Evolutionary conservation across 371 early-diverging fungal species (phyloP).

Genomic region (Rhizopus delemar): DNA sequence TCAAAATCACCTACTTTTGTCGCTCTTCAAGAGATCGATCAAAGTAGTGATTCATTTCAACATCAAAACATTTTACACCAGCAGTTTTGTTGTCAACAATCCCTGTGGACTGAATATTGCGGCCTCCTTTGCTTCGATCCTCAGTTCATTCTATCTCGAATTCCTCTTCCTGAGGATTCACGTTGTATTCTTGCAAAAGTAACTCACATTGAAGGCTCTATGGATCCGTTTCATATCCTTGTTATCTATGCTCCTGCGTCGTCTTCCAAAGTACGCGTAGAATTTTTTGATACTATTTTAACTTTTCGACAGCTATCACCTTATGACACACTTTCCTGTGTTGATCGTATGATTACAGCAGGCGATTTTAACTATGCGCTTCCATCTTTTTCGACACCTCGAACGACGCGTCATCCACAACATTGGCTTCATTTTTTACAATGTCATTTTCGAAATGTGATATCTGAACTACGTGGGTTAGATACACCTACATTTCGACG

Average conservation of each 20-base stretch:
- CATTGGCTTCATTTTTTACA: neutral
- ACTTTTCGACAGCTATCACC: neutral
- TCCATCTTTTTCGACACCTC: neutral
- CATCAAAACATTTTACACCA: neutral
- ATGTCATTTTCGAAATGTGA: neutral
- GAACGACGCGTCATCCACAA: too few species aligned
- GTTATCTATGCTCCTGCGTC: conserved; percentile 11
- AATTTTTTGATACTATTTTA: neutral
- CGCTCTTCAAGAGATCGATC: conserved; percentile 9
- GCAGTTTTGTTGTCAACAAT: neutral
- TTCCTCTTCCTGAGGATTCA: neutral
- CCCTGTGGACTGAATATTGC: conserved; percentile 12
- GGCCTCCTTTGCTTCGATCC: conserved; percentile 13
- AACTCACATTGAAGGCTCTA: neutral
- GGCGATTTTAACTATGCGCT: neutral
- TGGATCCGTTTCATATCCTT: conserved; percentile 7
- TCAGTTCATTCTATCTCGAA: neutral
- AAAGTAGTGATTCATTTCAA: neutral
- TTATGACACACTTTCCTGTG: neutral
- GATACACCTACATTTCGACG: neutral
- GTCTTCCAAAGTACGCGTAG: neutral
- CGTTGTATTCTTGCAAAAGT: neutral
- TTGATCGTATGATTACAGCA: neutral
- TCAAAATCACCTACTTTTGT: conserved; percentile 2
- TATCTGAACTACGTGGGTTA: neutral